Evolutionary conservation across 805 yeast genomes (phyloP), one percentile per base, ranked within the genome.

Genomic region (Tetrapisispora nanseiensis): DNA sequence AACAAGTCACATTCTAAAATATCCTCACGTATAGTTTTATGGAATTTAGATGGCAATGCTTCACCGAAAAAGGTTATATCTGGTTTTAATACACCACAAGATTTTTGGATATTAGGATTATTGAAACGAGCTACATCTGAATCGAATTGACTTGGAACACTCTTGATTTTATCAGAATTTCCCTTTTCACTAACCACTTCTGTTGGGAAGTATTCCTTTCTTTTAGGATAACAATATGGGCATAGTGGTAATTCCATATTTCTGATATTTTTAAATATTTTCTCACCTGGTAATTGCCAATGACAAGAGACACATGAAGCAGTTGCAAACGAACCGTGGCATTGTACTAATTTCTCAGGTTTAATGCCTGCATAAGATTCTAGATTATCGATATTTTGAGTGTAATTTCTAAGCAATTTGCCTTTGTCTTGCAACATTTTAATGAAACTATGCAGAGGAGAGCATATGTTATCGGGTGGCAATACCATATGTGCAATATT

Each of bases 41-140:
- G 87, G 55, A 81, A 87, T 39, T 69, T 61, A 8, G 67, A 65
- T 1, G 96, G 95, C 45, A 87, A 67, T 13, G 79, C 75, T 60
- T 89, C 97, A 12, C 95, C 95, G 51, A 87, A 87, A 55, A 87
- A 89, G 0, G 95, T 86, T 46, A 87, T 87, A 58, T 87, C 95
- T 0, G 97, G 97, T 60, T 89, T 87, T 72, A 86, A 72, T 3
- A 86, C 90, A 15, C 95, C 96, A 54, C 63, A 76, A 8, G 82
- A 72, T 50, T 75, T 73, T 22, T 67, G 62, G 7, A 29, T 27
- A 23, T 18, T 34, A 5, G 20, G 16, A 13, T 19, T 28, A 22
- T 15, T 30, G 15, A 30, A 27, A 22, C 35, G 31, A 13, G 19
- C 27, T 4, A 27, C 7, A 12, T 40, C 29, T 15, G 34, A 23